Evolutionary conservation across 176 grass and related monocot species (phyloP).

Genomic region (Calamus simplicifolius): DNA sequence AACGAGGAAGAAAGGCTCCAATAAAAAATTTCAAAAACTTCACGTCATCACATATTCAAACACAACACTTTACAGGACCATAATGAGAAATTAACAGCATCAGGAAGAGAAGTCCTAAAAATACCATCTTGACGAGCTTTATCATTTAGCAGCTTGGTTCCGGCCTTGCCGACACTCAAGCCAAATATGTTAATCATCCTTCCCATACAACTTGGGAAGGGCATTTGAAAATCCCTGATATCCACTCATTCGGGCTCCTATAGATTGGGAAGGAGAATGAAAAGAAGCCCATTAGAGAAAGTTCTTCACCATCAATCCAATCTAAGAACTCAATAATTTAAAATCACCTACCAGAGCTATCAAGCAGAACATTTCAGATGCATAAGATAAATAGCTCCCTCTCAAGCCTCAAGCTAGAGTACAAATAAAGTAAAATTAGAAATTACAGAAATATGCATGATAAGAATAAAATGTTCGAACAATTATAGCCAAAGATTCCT

Average conservation of each 20-base stretch:
- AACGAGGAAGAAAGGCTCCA: background rate
- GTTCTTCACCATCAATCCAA: background rate
- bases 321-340: too few relatives aligned
- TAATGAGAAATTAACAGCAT: too few relatives aligned
- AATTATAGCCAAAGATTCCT: too few relatives aligned
- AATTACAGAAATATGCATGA: too few relatives aligned
- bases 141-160: constrained; percentile 12
- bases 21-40: too few relatives aligned
- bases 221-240: background rate
- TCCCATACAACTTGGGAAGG: constrained; percentile 1
- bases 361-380: constrained; percentile 6
- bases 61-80: too few relatives aligned
- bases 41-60: too few relatives aligned
- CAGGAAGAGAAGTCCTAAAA: background rate
- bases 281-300: background rate
- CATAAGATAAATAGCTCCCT: background rate
- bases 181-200: constrained; percentile 19
- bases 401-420: too few relatives aligned
- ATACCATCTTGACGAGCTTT: constrained; percentile 11
- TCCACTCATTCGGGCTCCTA: background rate
- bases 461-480: too few relatives aligned
- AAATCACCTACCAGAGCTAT: background rate
- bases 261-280: background rate
- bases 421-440: too few relatives aligned
- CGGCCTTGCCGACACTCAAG: constrained; percentile 1